phyloP scores from a whole-genome alignment of 139 green algal species.

The Chlorella sp. region DNA sequence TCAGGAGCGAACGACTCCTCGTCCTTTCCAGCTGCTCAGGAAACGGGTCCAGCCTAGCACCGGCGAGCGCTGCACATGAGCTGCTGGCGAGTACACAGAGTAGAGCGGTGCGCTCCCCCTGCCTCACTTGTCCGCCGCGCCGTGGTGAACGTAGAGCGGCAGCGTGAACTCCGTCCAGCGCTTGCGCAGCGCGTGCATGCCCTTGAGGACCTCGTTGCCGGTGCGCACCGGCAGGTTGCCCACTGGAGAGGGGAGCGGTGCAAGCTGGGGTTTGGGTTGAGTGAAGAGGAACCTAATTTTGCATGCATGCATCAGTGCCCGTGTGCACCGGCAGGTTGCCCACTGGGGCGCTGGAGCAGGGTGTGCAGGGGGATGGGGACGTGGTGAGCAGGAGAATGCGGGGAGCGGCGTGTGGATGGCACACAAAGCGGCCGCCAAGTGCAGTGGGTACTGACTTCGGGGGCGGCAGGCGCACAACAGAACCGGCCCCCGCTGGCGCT shows the following conservation, averaged over 20 bases:
- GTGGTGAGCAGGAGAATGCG: not conserved
- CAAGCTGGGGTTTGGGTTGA: too few species aligned
- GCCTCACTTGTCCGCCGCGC: slow-evolving; percentile 46
- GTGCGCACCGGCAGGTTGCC: slow-evolving; percentile 56
- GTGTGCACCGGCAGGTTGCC: slow-evolving; percentile 55
- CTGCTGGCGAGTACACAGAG: too few species aligned
- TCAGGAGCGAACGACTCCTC: not conserved
- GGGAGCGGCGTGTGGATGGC: not conserved
- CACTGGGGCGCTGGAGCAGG: not conserved
- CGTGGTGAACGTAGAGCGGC: slow-evolving; percentile 58
- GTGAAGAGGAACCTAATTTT: too few species aligned
- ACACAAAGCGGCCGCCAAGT: not conserved
- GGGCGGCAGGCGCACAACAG: too few species aligned
- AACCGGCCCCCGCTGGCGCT: not conserved
- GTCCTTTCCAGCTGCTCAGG: not conserved
- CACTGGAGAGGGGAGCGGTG: not conserved
- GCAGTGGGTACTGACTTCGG: too few species aligned
- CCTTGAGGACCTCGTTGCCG: slow-evolving; percentile 66
- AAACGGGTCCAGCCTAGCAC: not conserved
- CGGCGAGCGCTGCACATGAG: too few species aligned
- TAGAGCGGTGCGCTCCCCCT: too few species aligned
- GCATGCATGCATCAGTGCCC: too few species aligned
- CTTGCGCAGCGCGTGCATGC: slow-evolving; percentile 14
- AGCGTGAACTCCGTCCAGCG: slow-evolving; percentile 34
- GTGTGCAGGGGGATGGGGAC: not conserved